Conservation (phyloP, 1,139 yeast species). For the Candida gigantensis region DNA sequence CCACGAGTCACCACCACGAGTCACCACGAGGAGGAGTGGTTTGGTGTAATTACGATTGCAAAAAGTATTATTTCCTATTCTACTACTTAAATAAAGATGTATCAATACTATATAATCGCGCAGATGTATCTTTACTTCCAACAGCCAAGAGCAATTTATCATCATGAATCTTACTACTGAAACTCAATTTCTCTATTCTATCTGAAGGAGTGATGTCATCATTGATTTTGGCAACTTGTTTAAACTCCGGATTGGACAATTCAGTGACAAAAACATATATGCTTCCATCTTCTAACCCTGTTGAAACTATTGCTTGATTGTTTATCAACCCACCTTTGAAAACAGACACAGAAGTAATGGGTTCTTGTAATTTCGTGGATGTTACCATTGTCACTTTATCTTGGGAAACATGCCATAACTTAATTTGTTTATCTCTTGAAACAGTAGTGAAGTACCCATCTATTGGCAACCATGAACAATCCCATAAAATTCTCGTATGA, state of each 20-base stretch:
- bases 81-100: constrained; percentile 5
- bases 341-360: constrained; percentile 76
- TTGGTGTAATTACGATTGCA: no score
- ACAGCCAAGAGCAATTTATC: constrained; percentile 50
- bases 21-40: no score
- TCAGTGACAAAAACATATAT: constrained; percentile 25
- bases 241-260: constrained; percentile 30
- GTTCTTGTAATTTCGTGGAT: constrained; percentile 43
- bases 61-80: no score
- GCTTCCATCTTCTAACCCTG: constrained; percentile 71
- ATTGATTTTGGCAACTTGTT: constrained; percentile 31
- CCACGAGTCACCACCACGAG: no score
- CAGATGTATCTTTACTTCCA: constrained; percentile 71
- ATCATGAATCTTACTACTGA: constrained; percentile 37
- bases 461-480: constrained; percentile 70
- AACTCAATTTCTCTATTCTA: constrained; percentile 58
- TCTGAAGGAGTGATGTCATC: constrained; percentile 55
- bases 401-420: constrained; percentile 57
- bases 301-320: constrained; percentile 46
- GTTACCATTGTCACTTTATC: constrained; percentile 28
- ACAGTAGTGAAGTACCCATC: constrained; percentile 67
- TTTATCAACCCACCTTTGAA: constrained; percentile 21
- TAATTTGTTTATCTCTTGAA: constrained; percentile 81
- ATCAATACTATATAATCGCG: constrained; percentile 50
- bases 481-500: constrained; percentile 94